Evolutionary conservation across 176 grass and related monocot species (phyloP).

Genomic region (Elaeis guineensis): DNA sequence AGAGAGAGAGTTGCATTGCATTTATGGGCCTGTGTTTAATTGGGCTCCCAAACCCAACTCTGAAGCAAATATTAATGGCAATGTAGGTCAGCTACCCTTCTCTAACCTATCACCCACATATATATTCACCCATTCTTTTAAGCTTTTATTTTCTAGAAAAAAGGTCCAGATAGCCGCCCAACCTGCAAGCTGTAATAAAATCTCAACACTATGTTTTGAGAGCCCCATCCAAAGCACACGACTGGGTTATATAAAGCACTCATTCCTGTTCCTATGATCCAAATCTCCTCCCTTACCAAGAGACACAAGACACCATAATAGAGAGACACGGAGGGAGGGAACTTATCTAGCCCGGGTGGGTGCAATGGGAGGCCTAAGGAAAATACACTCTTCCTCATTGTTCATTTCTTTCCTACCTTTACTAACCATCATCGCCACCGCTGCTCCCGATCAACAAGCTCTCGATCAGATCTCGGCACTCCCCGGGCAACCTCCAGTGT

Average conservation of each 20-base stretch:
- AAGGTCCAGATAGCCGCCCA: background rate
- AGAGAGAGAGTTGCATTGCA: constrained; percentile 3
- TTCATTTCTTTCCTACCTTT: constrained; percentile 1
- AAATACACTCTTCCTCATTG: background rate
- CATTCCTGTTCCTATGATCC: too few relatives aligned
- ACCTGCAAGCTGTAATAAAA: too few relatives aligned
- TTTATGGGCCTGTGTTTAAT: background rate
- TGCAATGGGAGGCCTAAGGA: background rate
- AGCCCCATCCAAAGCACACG: too few relatives aligned
- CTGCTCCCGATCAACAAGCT: constrained; percentile 24
- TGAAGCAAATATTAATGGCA: constrained; percentile 4
- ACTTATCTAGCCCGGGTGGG: background rate
- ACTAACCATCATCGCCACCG: background rate
- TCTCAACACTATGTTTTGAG: too few relatives aligned
- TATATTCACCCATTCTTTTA: background rate
- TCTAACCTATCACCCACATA: background rate
- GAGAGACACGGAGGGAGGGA: background rate
- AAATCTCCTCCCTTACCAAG: too few relatives aligned
- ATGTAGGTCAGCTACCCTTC: background rate
- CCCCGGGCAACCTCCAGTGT: constrained; percentile 72
- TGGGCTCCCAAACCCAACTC: background rate
- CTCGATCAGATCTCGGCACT: constrained; percentile 49
- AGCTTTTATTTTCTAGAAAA: background rate
- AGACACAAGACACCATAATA: background rate
- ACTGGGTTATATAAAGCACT: too few relatives aligned